Evolutionary conservation across 257 asterid species (phyloP).

Genomic region (Plantago major): DNA sequence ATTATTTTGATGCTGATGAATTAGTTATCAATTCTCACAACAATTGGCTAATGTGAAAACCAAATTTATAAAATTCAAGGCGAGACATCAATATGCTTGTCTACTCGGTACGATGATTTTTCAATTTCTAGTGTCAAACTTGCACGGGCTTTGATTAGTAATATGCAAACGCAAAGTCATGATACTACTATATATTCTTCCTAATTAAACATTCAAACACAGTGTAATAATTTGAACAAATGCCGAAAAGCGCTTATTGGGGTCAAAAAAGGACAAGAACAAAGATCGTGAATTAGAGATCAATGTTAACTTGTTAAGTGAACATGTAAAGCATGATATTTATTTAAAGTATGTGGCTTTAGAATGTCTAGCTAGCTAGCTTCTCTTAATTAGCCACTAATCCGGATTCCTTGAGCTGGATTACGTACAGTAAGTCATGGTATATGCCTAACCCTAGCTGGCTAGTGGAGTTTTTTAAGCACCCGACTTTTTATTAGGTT

Average conservation of each 20-base stretch:
- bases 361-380: too few relatives aligned
- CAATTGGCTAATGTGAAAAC: background rate
- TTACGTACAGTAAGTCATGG: too few relatives aligned
- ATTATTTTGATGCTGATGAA: too few relatives aligned
- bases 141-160: background rate
- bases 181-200: background rate
- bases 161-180: background rate
- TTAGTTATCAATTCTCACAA: background rate
- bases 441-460: too few relatives aligned
- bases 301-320: background rate
- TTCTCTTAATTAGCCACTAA: too few relatives aligned
- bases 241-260: background rate
- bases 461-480: too few relatives aligned
- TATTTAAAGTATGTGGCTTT: too few relatives aligned
- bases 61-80: background rate
- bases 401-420: too few relatives aligned
- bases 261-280: too few relatives aligned
- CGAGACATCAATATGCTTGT: background rate
- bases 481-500: too few relatives aligned
- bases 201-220: background rate
- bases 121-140: background rate
- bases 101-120: background rate
- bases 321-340: too few relatives aligned
- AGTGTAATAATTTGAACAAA: background rate
- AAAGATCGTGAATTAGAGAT: too few relatives aligned